phyloP scores from a whole-genome alignment of 305 asterid species.

The Fraxinus floribunda region DNA sequence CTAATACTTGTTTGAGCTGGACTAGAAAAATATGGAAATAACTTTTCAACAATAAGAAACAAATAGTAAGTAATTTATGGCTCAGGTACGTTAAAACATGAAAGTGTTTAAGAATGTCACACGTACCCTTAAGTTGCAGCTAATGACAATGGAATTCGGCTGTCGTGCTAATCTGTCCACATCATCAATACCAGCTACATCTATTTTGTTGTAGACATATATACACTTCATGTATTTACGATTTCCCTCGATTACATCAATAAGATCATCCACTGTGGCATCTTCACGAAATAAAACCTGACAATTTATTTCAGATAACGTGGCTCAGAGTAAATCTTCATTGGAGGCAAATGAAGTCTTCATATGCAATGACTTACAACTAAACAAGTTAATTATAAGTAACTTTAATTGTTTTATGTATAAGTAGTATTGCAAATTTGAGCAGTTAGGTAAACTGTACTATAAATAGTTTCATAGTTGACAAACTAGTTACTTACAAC shows the following conservation, averaged over 20 bases:
- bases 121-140: constrained; percentile 81
- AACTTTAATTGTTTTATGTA: background rate
- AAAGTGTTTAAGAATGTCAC: constrained; percentile 9
- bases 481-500: background rate
- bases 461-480: background rate
- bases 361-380: constrained; percentile 10
- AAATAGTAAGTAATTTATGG: background rate
- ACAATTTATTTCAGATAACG: constrained; percentile 5
- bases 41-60: background rate
- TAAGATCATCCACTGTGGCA: constrained; percentile 96
- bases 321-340: constrained; percentile 9
- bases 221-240: constrained; percentile 96
- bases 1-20: background rate
- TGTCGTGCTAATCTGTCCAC: constrained; percentile 94
- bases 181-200: constrained; percentile 94
- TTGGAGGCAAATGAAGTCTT: constrained; percentile 12
- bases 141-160: constrained; percentile 87
- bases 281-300: constrained; percentile 96
- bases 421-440: background rate
- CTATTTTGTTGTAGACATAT: constrained; percentile 95
- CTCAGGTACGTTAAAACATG: background rate
- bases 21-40: constrained; percentile 6
- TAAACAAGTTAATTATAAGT: background rate
- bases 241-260: constrained; percentile 96
- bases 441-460: background rate